These are phyloP conservation scores for Ceratocystis alfenasii DNA, from an alignment of 2,329 filamentous ascomycete species.

Conservation along the genomic window DNA sequence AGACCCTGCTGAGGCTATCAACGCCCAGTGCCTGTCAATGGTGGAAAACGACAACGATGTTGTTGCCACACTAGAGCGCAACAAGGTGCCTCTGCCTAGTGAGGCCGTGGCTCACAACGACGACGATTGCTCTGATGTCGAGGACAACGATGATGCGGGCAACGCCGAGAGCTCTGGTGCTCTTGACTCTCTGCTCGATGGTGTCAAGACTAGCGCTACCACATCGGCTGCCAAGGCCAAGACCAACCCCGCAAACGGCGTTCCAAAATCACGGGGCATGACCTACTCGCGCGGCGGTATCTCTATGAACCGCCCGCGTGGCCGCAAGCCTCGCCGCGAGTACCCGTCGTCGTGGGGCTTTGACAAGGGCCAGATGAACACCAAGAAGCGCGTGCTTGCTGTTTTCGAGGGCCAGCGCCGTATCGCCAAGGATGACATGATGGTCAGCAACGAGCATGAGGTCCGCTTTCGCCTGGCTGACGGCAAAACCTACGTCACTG, in stretches of 20 bases:
- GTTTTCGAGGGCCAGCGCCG: slow-evolving; percentile 81
- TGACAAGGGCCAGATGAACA: slow-evolving; percentile 84
- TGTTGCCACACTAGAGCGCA: slow-evolving; percentile 51
- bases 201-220: slow-evolving; percentile 37
- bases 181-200: slow-evolving; percentile 35
- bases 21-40: slow-evolving; percentile 53
- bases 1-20: slow-evolving; percentile 57
- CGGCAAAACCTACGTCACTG: slow-evolving; percentile 72
- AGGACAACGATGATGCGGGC: slow-evolving; percentile 39
- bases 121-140: slow-evolving; percentile 42
- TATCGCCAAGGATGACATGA: slow-evolving; percentile 97
- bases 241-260: slow-evolving; percentile 43
- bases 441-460: slow-evolving; percentile 90
- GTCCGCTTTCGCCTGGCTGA: slow-evolving; percentile 72
- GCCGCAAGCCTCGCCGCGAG: slow-evolving; percentile 83
- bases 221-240: slow-evolving; percentile 41
- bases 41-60: slow-evolving; percentile 53
- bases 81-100: slow-evolving; percentile 42
- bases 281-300: slow-evolving; percentile 69
- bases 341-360: slow-evolving; percentile 93
- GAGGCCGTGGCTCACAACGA: slow-evolving; percentile 41
- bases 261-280: slow-evolving; percentile 58
- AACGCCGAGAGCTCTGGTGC: slow-evolving; percentile 28
- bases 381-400: slow-evolving; percentile 92
- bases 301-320: slow-evolving; percentile 45